A percentile compares a stretch with the other conserved stretches of the same genome.
phyloP scores from a whole-genome alignment of 139 green algal species.

The Mychonastes homosphaera region DNA sequence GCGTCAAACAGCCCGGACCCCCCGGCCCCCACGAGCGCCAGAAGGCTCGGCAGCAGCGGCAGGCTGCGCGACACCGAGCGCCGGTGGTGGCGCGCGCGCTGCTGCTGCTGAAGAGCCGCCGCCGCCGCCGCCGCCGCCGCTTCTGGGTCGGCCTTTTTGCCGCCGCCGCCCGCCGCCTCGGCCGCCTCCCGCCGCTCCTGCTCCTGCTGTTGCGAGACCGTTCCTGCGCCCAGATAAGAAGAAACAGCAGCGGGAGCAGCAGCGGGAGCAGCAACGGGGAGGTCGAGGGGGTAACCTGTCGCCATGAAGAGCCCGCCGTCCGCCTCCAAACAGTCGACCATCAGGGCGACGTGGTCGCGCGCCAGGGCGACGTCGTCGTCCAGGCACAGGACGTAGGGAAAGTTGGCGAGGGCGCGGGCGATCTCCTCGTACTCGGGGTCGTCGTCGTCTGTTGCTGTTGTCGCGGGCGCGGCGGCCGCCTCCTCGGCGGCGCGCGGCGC shows the following conservation, averaged over 20 bases:
- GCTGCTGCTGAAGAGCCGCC: too few relatives aligned
- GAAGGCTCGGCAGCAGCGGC: too few relatives aligned
- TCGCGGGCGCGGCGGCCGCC: not conserved
- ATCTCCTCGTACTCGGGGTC: too few relatives aligned
- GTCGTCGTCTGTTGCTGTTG: conserved; percentile 1
- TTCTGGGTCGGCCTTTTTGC: too few relatives aligned
- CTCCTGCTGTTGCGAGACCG: conserved; percentile 13
- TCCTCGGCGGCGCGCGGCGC: not conserved
- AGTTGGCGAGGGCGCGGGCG: not conserved
- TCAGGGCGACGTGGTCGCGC: conserved; percentile 34
- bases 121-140: too few relatives aligned
- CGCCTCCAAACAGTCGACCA: conserved; percentile 56
- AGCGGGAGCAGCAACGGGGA: too few relatives aligned
- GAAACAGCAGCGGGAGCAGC: too few relatives aligned
- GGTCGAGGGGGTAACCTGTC: conserved; percentile 37
- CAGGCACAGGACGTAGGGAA: conserved; percentile 70
- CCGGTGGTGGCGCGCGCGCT: too few relatives aligned
- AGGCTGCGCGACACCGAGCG: too few relatives aligned
- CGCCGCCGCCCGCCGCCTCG: not conserved
- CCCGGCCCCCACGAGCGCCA: too few relatives aligned
- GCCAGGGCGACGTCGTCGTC: conserved; percentile 88
- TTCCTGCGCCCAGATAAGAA: too few relatives aligned
- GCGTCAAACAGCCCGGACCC: too few relatives aligned
- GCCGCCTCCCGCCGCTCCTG: not conserved
- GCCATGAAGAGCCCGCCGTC: conserved; percentile 54